Evolutionary conservation across 176 grass and related monocot genomes (phyloP).

Genomic region (Chloris gayana): DNA sequence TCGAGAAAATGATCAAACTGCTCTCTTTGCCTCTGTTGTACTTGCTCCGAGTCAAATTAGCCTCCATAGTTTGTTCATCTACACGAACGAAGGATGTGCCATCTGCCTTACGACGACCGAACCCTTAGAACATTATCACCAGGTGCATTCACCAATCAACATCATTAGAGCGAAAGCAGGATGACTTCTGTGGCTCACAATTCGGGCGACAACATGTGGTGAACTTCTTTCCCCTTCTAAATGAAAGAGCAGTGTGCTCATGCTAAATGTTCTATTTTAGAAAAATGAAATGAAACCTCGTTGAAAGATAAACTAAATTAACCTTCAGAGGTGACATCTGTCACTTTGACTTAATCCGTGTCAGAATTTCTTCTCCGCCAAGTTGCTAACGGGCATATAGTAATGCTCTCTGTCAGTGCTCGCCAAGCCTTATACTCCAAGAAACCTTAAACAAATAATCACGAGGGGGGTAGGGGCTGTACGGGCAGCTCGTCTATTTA

Average conservation of each 20-base stretch:
- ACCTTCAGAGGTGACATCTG: not conserved
- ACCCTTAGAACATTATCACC: too few species aligned
- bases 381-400: not conserved
- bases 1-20: too few species aligned
- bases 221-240: too few species aligned
- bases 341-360: not conserved
- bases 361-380: slow-evolving; percentile 31
- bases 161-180: not conserved
- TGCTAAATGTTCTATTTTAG: too few species aligned
- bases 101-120: too few species aligned
- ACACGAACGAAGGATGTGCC: too few species aligned
- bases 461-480: not conserved
- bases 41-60: too few species aligned
- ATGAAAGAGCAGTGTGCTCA: too few species aligned
- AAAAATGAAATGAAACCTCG: not conserved
- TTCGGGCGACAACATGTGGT: not conserved
- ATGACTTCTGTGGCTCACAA: not conserved
- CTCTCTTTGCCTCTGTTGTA: too few species aligned
- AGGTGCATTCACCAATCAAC: too few species aligned
- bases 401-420: not conserved
- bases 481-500: slow-evolving; percentile 2
- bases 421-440: not conserved
- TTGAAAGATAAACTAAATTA: not conserved
- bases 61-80: too few species aligned
- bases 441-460: slow-evolving; percentile 28